Base-by-base conservation (phyloP, 2,329 filamentous ascomycete genomes). In the Leptodontidium sp. region DNA sequence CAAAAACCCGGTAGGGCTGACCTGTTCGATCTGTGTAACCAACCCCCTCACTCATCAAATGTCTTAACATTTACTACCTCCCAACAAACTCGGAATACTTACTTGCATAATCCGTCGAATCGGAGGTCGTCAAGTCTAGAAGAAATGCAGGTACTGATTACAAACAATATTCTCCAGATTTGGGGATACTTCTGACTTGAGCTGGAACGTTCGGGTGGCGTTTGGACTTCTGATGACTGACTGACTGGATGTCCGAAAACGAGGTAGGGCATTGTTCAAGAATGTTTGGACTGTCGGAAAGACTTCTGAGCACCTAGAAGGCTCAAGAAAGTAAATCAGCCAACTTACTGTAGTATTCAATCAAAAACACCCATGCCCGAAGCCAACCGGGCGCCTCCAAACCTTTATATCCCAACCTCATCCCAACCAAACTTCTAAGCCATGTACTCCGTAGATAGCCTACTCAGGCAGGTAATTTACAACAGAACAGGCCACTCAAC, bases 121-220 rank as follows among this genome's bases (percentile, higher is more conserved):
- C 5, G 17, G 17, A 32, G 21, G 55, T 15, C 12, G 35, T 38
- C 21, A 15, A 4, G 2, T 59, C 24, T 15, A 11, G 14, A 35
- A 45, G 32, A 43, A 26, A 59, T 43, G 55, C 35, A 59, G 55
- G 32, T 43, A 59, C 55, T 26, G 32, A 26, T 59, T 45, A 40
- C 32, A 43, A 59, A 24, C 35, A n/a, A 9, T 14, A 2, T 59
- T 43, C 21, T 45, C 38, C 38, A 29, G 55, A 45, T 43, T 2
- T n/a, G 29, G 53, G 17, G 17, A n/a, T n/a, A 3, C 32, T 17
- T 29, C 24, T 32, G 14, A 53, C 12, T 2, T 11, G 12, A 29
- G 6, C 26, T 53, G 50, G 50, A 53, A 53, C 24, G 11, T 53
- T 53, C 50, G 24, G 24, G 12, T 26, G 12, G 14, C 24, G 14